Evolutionary conservation across 75 land plant species (phyloP).

Genomic region (Azolla pinnata): DNA sequence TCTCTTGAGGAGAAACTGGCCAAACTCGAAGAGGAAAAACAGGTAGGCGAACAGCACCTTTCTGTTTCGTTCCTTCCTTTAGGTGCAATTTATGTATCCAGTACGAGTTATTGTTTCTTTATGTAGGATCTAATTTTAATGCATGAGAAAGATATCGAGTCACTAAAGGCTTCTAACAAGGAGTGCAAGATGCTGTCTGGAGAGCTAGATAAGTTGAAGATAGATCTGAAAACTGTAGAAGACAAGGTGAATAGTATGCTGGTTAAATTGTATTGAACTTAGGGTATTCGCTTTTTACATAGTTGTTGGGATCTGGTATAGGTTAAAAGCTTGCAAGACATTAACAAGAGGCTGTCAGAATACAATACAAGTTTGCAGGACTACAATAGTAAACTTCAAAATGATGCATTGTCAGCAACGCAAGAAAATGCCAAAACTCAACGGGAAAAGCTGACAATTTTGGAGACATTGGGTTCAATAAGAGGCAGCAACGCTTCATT

Average conservation of each 20-base stretch:
- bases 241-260: conserved; percentile 13
- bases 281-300: background rate
- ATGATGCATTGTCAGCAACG: conserved; percentile 24
- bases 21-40: conserved; percentile 6
- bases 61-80: background rate
- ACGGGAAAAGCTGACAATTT: conserved; percentile 26
- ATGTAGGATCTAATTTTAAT: conserved; percentile 11
- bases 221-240: conserved; percentile 7
- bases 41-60: conserved; percentile 5
- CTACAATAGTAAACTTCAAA: conserved; percentile 29
- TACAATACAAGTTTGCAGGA: conserved; percentile 30
- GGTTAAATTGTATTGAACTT: background rate
- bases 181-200: conserved; percentile 7
- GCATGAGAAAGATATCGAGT: conserved; percentile 17
- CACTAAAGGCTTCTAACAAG: conserved; percentile 7
- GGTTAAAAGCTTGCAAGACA: conserved; percentile 23
- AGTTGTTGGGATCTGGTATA: background rate
- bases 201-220: conserved; percentile 18
- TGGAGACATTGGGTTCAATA: conserved; percentile 24
- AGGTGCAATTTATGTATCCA: background rate
- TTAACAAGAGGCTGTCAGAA: conserved; percentile 25
- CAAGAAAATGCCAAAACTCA: conserved; percentile 31
- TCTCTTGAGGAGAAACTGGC: conserved; percentile 9
- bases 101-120: background rate
- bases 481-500: conserved; percentile 21